Evolutionary conservation across 1,284 basidiomycete species (phyloP), one percentile per base, ranked within the genome.

Genomic region (Neonothopanus nambi): DNA sequence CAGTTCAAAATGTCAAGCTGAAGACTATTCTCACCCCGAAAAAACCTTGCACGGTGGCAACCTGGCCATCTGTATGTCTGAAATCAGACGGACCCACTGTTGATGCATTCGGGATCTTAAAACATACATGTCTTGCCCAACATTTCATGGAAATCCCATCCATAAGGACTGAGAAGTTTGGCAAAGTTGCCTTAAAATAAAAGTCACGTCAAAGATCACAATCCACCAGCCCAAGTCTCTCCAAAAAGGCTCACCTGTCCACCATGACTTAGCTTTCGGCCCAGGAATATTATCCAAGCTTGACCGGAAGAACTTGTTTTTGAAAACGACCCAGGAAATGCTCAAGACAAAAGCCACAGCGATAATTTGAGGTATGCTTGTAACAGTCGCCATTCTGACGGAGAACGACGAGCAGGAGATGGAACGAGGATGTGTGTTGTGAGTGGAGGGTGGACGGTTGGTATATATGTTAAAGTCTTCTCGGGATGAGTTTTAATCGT

Each of bases 201-300:
- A 41, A 8, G 6, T 39, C n/a, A 21, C 45, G 18, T 15, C 57
- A 33, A 26, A 21, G 28, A 23, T 20, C 35, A 39, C 21, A 28
- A 36, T 38, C n/a, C 23, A 24, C 20, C n/a, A n/a, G n/a, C n/a
- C n/a, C n/a, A 23, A 5, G 37, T 6, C 13, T 42, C 17, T 39
- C 51, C n/a, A 37, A 23, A 36, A 20, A 20, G 5, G 12, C 42
- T 28, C 30, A 67, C 68, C 65, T 54, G 48, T 63, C 51, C 57
- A 52, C 30, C 62, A 63, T 15, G 69, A 69, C 13, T 54, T 41
- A 6, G 64, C 55, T 9, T 56, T 48, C 2, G 71, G 71, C 2
- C 69, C 68, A 20, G 69, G 67, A 11, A 73, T 49, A 46, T 68
- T 67, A 24, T 66, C 67, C 12, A 71, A 36, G 9, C 13, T 13